These are phyloP conservation scores for Epichloe gansuensis DNA, from an alignment of 2,329 filamentous ascomycete genomes.

Conservation along the genomic window DNA sequence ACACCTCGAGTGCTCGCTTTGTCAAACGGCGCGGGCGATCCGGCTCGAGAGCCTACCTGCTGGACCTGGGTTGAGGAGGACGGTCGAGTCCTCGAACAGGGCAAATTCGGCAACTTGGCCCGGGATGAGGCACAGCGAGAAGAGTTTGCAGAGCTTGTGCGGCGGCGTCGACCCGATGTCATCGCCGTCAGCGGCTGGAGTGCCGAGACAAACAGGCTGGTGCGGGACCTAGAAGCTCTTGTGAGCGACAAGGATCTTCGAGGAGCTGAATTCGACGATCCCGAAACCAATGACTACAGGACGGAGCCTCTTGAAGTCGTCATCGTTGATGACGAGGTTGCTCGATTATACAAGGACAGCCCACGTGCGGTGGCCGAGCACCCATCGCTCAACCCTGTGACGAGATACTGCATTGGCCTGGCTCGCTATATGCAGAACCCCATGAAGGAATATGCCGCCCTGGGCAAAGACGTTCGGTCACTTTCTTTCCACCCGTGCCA, in stretches of 20 bases:
- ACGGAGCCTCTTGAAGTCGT: constrained; percentile 77
- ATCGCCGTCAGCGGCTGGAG: constrained; percentile 82
- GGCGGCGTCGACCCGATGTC: constrained; percentile 74
- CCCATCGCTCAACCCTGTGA: constrained; percentile 64
- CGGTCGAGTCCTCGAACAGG: constrained; percentile 76
- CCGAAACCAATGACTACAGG: constrained; percentile 60
- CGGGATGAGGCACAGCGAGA: constrained; percentile 54
- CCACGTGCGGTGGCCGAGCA: constrained; percentile 67
- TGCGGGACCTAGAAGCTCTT: constrained; percentile 67
- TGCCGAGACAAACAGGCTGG: constrained; percentile 71
- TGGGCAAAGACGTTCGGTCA: constrained; percentile 78
- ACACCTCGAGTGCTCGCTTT: constrained; percentile 75
- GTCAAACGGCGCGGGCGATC: constrained; percentile 70
- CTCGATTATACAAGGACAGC: constrained; percentile 90
- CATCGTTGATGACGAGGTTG: constrained; percentile 91
- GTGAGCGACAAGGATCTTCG: constrained; percentile 66
- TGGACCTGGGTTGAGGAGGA: constrained; percentile 94
- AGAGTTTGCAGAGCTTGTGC: constrained; percentile 65
- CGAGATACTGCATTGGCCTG: constrained; percentile 79
- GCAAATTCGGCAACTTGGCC: constrained; percentile 70
- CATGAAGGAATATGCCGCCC: constrained; percentile 87
- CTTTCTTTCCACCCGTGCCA: constrained; percentile 85
- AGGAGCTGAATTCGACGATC: constrained; percentile 70
- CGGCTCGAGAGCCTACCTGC: constrained; percentile 62
- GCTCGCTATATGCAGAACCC: constrained; percentile 91